These are phyloP conservation scores for Rhodofomes roseus DNA, from an alignment of 1,284 basidiomycete species.

Conservation along the genomic window DNA sequence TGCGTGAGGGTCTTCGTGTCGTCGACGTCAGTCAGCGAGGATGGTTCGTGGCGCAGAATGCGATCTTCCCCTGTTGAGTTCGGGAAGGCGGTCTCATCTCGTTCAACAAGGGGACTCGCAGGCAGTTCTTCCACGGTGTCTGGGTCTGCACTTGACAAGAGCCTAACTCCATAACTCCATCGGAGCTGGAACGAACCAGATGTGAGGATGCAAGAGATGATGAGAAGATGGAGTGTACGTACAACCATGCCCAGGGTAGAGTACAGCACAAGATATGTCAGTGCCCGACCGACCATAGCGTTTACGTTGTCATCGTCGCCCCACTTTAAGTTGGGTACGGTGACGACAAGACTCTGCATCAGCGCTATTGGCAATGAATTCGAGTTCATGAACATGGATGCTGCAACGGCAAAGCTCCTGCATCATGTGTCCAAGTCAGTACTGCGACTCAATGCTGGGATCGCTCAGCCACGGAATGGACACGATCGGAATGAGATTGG, in stretches of 20 bases:
- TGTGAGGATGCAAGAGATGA: background rate
- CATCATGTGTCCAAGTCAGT: background rate
- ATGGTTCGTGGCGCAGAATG: constrained; percentile 17
- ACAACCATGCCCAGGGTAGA: constrained; percentile 93
- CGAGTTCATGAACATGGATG: constrained; percentile 88
- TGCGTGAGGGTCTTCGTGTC: constrained; percentile 12
- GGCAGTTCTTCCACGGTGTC: constrained; percentile 17
- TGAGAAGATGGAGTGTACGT: constrained; percentile 26
- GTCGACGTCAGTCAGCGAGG: constrained; percentile 15
- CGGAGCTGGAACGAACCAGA: constrained; percentile 52
- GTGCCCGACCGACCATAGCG: constrained; percentile 87
- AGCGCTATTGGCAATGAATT: constrained; percentile 93
- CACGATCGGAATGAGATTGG: background rate
- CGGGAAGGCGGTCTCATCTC: constrained; percentile 23
- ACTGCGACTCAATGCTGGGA: no score
- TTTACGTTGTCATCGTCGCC: constrained; percentile 76
- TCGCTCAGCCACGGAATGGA: no score
- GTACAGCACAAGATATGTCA: constrained; percentile 91
- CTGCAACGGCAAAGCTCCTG: constrained; percentile 83
- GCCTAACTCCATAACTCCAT: constrained; percentile 84
- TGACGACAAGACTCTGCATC: constrained; percentile 84
- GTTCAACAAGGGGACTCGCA: constrained; percentile 25
- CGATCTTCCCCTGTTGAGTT: constrained; percentile 20
- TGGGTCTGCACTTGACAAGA: constrained; percentile 72
- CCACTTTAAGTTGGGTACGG: constrained; percentile 86